These are phyloP conservation scores for Paraphaeosphaeria minitans DNA, from an alignment of 2,329 filamentous ascomycete species.

Conservation along the genomic window DNA sequence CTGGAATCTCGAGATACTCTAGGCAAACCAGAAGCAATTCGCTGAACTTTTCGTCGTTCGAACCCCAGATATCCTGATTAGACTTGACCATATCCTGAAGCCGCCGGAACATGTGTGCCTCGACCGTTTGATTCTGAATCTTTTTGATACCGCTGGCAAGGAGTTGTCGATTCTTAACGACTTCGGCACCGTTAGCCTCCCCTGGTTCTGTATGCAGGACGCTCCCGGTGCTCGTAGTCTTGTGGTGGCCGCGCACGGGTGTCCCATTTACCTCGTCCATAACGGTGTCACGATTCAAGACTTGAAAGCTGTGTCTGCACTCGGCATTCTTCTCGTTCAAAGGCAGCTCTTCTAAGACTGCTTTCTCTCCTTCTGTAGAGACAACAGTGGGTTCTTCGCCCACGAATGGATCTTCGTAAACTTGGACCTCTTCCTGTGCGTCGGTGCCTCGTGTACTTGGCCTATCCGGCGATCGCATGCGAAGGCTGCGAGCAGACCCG, in stretches of 20 bases:
- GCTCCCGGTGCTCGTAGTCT: conserved; percentile 46
- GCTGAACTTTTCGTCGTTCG: conserved; percentile 73
- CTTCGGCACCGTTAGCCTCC: conserved; percentile 46
- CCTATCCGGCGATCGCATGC: conserved; percentile 40
- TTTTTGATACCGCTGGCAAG: conserved; percentile 76
- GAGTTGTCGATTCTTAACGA: conserved; percentile 58
- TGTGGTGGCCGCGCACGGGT: conserved; percentile 39
- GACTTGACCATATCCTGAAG: conserved; percentile 76
- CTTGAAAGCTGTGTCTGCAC: conserved; percentile 38
- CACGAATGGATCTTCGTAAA: conserved; percentile 60
- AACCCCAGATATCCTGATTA: conserved; percentile 63
- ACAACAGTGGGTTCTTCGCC: conserved; percentile 38
- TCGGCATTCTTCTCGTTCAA: conserved; percentile 54
- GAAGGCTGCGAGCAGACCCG: conserved; percentile 37
- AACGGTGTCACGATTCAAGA: conserved; percentile 30
- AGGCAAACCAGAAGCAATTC: conserved; percentile 71
- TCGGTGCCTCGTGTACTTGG: conserved; percentile 39
- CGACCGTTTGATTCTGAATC: conserved; percentile 72
- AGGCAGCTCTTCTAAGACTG: conserved; percentile 58
- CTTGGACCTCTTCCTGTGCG: conserved; percentile 52
- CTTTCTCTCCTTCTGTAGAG: conserved; percentile 44
- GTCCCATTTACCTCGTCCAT: conserved; percentile 35
- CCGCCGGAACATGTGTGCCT: conserved; percentile 80
- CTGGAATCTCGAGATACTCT: conserved; percentile 69
- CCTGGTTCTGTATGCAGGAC: conserved; percentile 39